These are phyloP conservation scores for Aspergillus ostianus DNA, from an alignment of 495 filamentous ascomycete genomes.

Conservation along the genomic window DNA sequence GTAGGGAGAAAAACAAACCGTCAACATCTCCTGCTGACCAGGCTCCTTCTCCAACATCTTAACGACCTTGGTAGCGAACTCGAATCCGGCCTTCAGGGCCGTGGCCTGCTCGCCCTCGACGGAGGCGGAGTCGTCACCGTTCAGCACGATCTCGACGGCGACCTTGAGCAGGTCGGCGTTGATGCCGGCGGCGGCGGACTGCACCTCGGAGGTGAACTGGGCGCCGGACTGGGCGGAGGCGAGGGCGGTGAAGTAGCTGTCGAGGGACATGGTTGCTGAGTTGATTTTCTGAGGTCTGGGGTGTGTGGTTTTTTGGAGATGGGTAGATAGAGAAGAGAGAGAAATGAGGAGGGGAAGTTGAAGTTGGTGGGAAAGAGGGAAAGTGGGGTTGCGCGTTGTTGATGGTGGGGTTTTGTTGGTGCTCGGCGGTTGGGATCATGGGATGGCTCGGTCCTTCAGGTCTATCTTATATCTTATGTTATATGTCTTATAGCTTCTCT, in stretches of 20 bases:
- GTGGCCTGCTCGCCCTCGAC: constrained; percentile 22
- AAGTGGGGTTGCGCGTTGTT: constrained; percentile 4
- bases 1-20: constrained; percentile 47
- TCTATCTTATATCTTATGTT: too few species aligned
- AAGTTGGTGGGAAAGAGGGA: neutral
- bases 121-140: constrained; percentile 18
- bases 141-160: constrained; percentile 29
- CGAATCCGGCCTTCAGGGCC: constrained; percentile 36
- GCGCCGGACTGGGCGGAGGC: constrained; percentile 30
- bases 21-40: constrained; percentile 50
- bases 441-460: neutral
- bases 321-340: neutral
- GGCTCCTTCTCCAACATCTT: constrained; percentile 56
- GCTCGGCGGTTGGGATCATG: neutral
- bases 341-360: neutral
- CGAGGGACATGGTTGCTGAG: constrained; percentile 31
- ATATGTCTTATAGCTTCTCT: too few species aligned
- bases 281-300: neutral
- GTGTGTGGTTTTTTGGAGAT: neutral
- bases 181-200: constrained; percentile 28
- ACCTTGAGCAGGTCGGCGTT: constrained; percentile 30
- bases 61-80: constrained; percentile 53
- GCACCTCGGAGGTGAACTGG: constrained; percentile 34
- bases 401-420: constrained; percentile 5
- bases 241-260: constrained; percentile 33